Percentiles rank a stretch among this genome's conserved stretches.
These are phyloP conservation scores for Loxodes magnus DNA, from an alignment of 73 alveolate genomes.

Conservation along the genomic window DNA sequence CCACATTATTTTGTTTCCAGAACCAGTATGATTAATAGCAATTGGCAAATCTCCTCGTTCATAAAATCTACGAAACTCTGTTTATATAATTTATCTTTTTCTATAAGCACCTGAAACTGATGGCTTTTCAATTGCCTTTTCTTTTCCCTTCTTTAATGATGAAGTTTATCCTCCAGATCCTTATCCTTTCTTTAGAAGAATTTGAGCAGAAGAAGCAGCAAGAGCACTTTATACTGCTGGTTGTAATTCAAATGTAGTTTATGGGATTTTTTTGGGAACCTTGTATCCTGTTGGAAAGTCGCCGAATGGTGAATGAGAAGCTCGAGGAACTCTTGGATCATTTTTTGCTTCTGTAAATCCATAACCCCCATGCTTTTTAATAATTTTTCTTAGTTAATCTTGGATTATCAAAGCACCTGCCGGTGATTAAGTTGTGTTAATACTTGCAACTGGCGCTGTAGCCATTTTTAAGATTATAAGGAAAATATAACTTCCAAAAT, in stretches of 20 bases:
- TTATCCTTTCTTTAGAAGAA: constrained; percentile 7
- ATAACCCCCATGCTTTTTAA: too few relatives aligned
- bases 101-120: constrained; percentile 89
- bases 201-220: constrained; percentile 32
- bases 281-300: constrained; percentile 89
- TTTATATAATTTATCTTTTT: constrained; percentile 64
- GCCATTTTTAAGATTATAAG: too few relatives aligned
- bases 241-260: constrained; percentile 1
- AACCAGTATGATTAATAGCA: constrained; percentile 79
- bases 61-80: constrained; percentile 82
- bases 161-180: constrained; percentile 91
- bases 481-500: too few relatives aligned
- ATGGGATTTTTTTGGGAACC: not conserved
- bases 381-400: too few relatives aligned
- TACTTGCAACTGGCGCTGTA: too few relatives aligned
- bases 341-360: too few relatives aligned
- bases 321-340: too few relatives aligned
- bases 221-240: constrained; percentile 29
- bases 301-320: constrained; percentile 89
- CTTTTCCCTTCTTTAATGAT: constrained; percentile 69
- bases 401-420: too few relatives aligned
- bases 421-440: too few relatives aligned
- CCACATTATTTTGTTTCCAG: constrained; percentile 93
- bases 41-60: constrained; percentile 96
- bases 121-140: constrained; percentile 48